Percentiles rank a stretch among this genome's conserved stretches.
phyloP scores from a whole-genome alignment of 176 grass and related monocot genomes.

The Oryza brachyantha region DNA sequence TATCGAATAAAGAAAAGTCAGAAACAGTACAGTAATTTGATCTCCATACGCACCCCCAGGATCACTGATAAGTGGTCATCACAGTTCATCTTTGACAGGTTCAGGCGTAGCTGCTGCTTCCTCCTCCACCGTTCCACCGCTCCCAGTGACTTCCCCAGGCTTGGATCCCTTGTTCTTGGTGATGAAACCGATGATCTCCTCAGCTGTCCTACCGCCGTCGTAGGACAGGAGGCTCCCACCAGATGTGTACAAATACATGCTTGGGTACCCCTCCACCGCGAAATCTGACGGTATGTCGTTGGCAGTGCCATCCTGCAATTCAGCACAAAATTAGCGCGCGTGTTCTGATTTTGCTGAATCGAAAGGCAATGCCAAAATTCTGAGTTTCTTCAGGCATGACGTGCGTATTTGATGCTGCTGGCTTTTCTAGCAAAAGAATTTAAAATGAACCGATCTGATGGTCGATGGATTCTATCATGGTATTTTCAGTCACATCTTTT shows the following conservation, averaged over 20 bases:
- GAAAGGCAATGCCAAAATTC: not conserved
- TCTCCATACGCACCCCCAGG: slow-evolving; percentile 8
- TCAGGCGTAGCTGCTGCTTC: slow-evolving; percentile 12
- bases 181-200: slow-evolving; percentile 53
- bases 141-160: not conserved
- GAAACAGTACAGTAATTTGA: not conserved
- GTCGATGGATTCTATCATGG: not conserved
- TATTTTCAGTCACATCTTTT: not conserved
- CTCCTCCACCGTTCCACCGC: no score
- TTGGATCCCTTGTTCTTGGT: slow-evolving; percentile 48
- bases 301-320: slow-evolving; percentile 44
- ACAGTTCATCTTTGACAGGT: slow-evolving; percentile 61
- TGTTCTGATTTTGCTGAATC: not conserved
- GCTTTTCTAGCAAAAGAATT: not conserved
- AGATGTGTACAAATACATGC: slow-evolving; percentile 50
- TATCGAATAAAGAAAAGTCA: no score
- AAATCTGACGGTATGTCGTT: slow-evolving; percentile 55
- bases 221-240: slow-evolving; percentile 43
- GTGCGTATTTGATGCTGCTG: not conserved
- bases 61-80: slow-evolving; percentile 11
- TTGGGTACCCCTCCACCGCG: slow-evolving; percentile 45
- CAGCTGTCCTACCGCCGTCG: slow-evolving; percentile 39
- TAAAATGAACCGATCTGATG: not conserved
- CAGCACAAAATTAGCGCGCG: not conserved
- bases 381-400: not conserved